These are phyloP conservation scores for Rhypophila decipiens DNA, from an alignment of 495 filamentous ascomycete genomes.

Conservation along the genomic window DNA sequence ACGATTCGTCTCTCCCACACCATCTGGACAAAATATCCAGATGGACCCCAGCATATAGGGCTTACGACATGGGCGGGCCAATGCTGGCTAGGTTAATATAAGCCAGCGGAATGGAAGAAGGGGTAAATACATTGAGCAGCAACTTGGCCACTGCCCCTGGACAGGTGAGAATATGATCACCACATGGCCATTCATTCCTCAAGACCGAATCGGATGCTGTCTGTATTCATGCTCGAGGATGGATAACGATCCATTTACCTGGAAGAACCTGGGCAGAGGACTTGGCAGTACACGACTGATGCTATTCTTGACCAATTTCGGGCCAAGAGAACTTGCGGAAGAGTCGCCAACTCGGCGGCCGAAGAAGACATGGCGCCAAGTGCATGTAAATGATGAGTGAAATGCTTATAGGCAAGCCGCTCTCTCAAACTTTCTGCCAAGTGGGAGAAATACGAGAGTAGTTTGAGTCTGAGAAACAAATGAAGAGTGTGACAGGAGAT, in stretches of 20 bases:
- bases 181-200: too few species aligned
- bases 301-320: neutral
- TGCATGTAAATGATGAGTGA: too few species aligned
- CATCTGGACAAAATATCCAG: conserved; percentile 11
- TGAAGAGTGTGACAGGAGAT: too few species aligned
- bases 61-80: conserved; percentile 20
- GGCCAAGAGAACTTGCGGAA: neutral
- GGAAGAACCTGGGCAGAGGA: neutral
- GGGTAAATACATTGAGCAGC: conserved; percentile 22
- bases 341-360: too few species aligned
- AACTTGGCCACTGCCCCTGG: conserved; percentile 1
- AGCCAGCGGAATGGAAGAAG: conserved; percentile 20
- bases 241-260: neutral
- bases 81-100: conserved; percentile 14
- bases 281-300: neutral
- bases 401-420: too few species aligned
- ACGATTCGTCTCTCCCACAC: neutral
- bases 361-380: too few species aligned
- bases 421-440: too few species aligned
- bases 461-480: too few species aligned
- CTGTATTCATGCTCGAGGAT: too few species aligned
- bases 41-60: conserved; percentile 17
- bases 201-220: too few species aligned
- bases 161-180: too few species aligned
- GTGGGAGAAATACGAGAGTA: neutral